Conservation (phyloP, 176 grass and related monocot species). For the Puya raimondii region DNA sequence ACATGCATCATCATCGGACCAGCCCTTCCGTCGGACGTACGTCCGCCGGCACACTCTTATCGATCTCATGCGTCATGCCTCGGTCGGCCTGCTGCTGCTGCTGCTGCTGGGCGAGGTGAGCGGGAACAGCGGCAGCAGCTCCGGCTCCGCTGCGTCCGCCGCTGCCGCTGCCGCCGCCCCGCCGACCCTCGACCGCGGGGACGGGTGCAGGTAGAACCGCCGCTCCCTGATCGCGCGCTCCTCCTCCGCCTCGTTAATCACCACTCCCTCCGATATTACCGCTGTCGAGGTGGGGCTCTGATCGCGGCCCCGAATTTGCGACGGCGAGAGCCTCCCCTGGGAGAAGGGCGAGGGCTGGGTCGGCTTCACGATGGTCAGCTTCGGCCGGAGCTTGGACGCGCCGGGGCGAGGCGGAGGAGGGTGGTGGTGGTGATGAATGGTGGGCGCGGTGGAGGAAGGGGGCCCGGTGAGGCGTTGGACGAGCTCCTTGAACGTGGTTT, state of each 20-base stretch:
- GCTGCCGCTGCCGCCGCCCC: slow-evolving; percentile 11
- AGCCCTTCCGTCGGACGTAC: too few species aligned
- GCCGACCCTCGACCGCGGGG: slow-evolving; percentile 6
- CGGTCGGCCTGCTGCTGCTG: too few species aligned
- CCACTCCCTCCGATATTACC: not conserved
- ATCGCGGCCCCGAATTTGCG: slow-evolving; percentile 11
- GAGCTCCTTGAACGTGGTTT: slow-evolving; percentile 42
- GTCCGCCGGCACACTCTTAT: too few species aligned
- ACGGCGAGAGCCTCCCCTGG: slow-evolving; percentile 15
- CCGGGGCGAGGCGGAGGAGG: slow-evolving; percentile 1
- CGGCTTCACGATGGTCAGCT: slow-evolving; percentile 34
- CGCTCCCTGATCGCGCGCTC: slow-evolving; percentile 46
- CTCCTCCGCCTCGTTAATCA: slow-evolving; percentile 29
- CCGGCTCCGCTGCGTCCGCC: slow-evolving; percentile 17
- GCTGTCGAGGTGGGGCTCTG: not conserved
- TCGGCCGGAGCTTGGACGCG: slow-evolving; percentile 25
- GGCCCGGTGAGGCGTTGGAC: slow-evolving; percentile 48
- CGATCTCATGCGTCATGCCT: too few species aligned
- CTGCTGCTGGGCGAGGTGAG: slow-evolving; percentile 1
- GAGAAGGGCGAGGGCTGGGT: not conserved
- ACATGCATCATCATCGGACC: too few species aligned
- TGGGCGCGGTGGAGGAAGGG: not conserved
- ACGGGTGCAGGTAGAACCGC: slow-evolving; percentile 45
- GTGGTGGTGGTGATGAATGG: slow-evolving; percentile 1
- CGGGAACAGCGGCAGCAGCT: slow-evolving; percentile 24